phyloP scores from a whole-genome alignment of 2,329 filamentous ascomycete genomes.

The Fusarium sp. region DNA sequence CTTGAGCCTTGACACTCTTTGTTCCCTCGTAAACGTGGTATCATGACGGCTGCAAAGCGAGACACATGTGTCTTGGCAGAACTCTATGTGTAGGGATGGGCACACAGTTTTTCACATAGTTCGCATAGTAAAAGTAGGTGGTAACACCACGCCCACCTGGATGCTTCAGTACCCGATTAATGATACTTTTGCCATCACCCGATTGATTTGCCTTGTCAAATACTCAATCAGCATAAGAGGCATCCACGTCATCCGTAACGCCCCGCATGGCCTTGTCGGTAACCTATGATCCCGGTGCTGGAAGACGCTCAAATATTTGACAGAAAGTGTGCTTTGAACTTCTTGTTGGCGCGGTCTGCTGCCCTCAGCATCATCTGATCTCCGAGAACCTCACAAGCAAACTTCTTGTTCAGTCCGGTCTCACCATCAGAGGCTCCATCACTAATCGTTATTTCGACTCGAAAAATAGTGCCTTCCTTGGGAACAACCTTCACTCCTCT shows the following conservation, averaged over 20 bases:
- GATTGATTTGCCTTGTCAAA: not conserved
- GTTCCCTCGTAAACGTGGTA: not conserved
- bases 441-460: constrained; percentile 71
- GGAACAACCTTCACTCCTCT: constrained; percentile 82
- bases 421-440: constrained; percentile 24
- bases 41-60: not conserved
- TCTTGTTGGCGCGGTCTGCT: constrained; percentile 86
- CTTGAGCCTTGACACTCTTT: not conserved
- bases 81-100: not conserved
- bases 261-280: not conserved
- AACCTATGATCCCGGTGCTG: not conserved
- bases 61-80: not conserved
- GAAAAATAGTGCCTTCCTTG: constrained; percentile 90
- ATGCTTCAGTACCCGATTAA: not conserved
- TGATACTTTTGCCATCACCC: not conserved
- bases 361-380: constrained; percentile 87
- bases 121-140: too few relatives aligned
- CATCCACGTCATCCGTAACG: not conserved
- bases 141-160: too few relatives aligned
- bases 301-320: constrained; percentile 69
- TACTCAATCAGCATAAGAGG: not conserved
- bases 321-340: constrained; percentile 88
- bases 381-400: constrained; percentile 88
- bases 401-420: constrained; percentile 41
- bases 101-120: not conserved